A percentile compares a stretch with the other conserved stretches of the same genome.
Evolutionary conservation across 2,329 filamentous ascomycete species (phyloP).

Genomic region (Rutstroemia sp.): DNA sequence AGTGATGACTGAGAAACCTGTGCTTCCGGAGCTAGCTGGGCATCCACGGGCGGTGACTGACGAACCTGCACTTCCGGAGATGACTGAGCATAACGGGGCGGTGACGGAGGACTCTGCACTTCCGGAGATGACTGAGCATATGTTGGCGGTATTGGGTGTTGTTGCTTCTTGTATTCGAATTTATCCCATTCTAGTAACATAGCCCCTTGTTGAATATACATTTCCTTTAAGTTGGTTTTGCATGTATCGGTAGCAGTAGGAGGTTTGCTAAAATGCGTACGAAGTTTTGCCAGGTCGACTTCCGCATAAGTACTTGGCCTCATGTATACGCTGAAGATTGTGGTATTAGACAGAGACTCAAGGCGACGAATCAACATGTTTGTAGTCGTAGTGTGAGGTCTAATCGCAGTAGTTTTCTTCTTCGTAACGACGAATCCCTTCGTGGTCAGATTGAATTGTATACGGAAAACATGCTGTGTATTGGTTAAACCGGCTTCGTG

Average conservation of each 20-base stretch:
- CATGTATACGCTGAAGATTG: neutral
- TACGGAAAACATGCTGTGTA: neutral
- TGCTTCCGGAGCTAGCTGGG: no score
- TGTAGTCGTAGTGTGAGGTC: neutral
- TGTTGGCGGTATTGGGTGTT: neutral
- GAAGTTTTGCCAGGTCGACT: neutral
- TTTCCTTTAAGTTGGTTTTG: neutral
- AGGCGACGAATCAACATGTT: neutral
- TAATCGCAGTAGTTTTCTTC: neutral
- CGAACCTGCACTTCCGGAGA: no score
- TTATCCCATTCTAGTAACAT: neutral
- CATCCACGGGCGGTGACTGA: no score
- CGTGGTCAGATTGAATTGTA: neutral
- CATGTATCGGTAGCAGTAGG: neutral
- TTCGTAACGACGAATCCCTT: neutral
- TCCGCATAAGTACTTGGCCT: neutral
- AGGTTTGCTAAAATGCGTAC: neutral
- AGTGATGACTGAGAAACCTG: no score
- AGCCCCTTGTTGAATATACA: neutral
- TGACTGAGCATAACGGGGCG: no score
- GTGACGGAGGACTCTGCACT: no score
- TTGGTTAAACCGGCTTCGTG: neutral
- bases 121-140: no score
- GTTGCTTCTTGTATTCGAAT: neutral
- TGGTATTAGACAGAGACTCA: neutral